Conservation (phyloP, 140 eudicot species). For the Cichorium intybus region DNA sequence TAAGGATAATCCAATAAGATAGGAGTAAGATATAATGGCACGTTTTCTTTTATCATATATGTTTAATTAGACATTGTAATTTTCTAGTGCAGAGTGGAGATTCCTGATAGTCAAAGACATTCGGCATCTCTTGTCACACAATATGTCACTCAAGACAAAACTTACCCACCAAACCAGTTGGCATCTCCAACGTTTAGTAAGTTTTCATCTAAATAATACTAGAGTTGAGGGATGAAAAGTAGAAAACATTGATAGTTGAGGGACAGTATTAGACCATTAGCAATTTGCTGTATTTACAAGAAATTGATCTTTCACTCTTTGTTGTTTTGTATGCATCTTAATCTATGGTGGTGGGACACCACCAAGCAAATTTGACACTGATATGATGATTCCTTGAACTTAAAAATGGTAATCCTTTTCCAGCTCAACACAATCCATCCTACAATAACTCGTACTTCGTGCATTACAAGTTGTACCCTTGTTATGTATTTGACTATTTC, state of each 20-base stretch:
- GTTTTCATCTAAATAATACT: background rate
- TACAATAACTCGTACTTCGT: slow-evolving; percentile 3
- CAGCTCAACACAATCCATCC: slow-evolving; percentile 1
- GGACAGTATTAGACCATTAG: background rate
- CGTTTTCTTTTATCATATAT: too few species aligned
- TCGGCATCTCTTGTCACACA: slow-evolving; percentile 11
- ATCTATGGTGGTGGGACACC: slow-evolving; percentile 31
- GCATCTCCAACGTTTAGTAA: slow-evolving; percentile 15
- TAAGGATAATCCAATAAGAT: too few species aligned
- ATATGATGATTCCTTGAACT: slow-evolving; percentile 19
- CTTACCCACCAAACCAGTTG: slow-evolving; percentile 18
- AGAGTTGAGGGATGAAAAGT: background rate
- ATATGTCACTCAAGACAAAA: slow-evolving; percentile 23
- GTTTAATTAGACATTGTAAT: background rate
- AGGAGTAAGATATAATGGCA: too few species aligned
- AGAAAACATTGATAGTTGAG: background rate
- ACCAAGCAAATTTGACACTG: slow-evolving; percentile 18
- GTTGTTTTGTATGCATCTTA: slow-evolving; percentile 36
- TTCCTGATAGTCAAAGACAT: background rate
- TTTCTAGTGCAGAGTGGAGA: background rate
- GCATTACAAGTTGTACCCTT: slow-evolving; percentile 20
- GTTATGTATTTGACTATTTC: slow-evolving; percentile 10
- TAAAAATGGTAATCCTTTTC: slow-evolving; percentile 32
- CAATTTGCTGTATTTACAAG: slow-evolving; percentile 21
- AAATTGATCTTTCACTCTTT: slow-evolving; percentile 21